phyloP scores from a whole-genome alignment of 805 yeast species.

The Grigorovia jiainica region DNA sequence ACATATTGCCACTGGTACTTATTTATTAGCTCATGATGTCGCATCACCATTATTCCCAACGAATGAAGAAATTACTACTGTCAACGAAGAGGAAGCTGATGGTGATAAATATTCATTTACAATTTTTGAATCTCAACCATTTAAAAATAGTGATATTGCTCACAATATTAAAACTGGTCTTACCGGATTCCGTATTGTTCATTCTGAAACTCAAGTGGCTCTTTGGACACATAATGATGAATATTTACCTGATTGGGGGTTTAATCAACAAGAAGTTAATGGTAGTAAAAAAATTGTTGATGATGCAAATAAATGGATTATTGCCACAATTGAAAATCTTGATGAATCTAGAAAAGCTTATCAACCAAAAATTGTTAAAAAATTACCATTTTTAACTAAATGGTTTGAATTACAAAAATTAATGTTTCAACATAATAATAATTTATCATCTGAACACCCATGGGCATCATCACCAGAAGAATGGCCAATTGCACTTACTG shows the following conservation, averaged over 20 bases:
- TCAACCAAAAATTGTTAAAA: conserved; percentile 53
- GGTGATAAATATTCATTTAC: conserved; percentile 59
- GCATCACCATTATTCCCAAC: conserved; percentile 89
- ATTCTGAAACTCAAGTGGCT: conserved; percentile 81
- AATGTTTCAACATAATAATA: conserved; percentile 91
- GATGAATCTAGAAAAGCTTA: conserved; percentile 53
- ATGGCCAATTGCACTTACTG: conserved; percentile 86
- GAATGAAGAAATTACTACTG: conserved; percentile 87
- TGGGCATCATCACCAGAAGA: conserved; percentile 85
- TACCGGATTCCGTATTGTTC: conserved; percentile 60
- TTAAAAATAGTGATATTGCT: conserved; percentile 41
- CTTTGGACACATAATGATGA: conserved; percentile 88
- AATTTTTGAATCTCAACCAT: conserved; percentile 61
- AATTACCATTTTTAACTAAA: conserved; percentile 67
- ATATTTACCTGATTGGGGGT: conserved; percentile 91
- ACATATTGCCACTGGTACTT: conserved; percentile 75
- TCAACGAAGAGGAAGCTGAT: conserved; percentile 48
- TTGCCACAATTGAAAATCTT: conserved; percentile 61
- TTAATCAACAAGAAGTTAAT: conserved; percentile 82
- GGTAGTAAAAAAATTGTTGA: conserved; percentile 81
- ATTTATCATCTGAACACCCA: conserved; percentile 81
- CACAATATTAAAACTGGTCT: conserved; percentile 53
- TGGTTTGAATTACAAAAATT: conserved; percentile 81
- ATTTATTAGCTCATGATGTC: conserved; percentile 82
- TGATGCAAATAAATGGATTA: conserved; percentile 59